These are phyloP conservation scores for Alternaria consortialis DNA, from an alignment of 2,329 filamentous ascomycete genomes.

Conservation along the genomic window DNA sequence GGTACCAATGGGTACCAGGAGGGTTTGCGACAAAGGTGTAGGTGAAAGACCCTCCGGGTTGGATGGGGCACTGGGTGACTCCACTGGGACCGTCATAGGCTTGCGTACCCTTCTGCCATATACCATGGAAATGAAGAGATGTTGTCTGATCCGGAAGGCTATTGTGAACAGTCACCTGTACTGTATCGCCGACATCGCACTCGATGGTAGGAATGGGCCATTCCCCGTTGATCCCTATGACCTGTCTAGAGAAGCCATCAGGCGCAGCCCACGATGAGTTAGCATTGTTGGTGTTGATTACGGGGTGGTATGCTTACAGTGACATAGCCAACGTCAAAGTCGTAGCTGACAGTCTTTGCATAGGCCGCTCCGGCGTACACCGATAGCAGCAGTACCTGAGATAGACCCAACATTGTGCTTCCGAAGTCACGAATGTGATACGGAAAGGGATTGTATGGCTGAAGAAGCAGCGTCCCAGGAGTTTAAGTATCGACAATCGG, in stretches of 20 bases:
- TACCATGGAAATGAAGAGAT: slow-evolving; percentile 60
- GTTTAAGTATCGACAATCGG: slow-evolving; percentile 9
- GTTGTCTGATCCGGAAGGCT: slow-evolving; percentile 31
- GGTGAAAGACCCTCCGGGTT: slow-evolving; percentile 68
- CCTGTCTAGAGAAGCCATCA: slow-evolving; percentile 72
- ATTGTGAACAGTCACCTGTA: slow-evolving; percentile 47
- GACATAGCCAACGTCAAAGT: slow-evolving; percentile 65
- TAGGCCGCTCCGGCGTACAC: slow-evolving; percentile 22
- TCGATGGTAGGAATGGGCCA: slow-evolving; percentile 64
- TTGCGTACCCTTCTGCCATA: slow-evolving; percentile 60
- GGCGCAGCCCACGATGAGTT: slow-evolving; percentile 52
- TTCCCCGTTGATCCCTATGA: slow-evolving; percentile 78
- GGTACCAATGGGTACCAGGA: slow-evolving; percentile 69
- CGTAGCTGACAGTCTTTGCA: slow-evolving; percentile 54
- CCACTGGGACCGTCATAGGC: slow-evolving; percentile 84
- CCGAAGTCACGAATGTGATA: neutral
- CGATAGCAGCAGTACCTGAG: slow-evolving; percentile 6
- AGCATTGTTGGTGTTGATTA: neutral
- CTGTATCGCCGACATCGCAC: slow-evolving; percentile 63
- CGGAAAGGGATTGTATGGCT: neutral
- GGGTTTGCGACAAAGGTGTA: slow-evolving; percentile 70
- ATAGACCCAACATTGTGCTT: slow-evolving; percentile 17
- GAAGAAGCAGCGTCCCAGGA: neutral
- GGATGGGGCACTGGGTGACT: slow-evolving; percentile 67
- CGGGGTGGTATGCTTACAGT: slow-evolving; percentile 16